phyloP scores from a whole-genome alignment of 805 yeast species.

The Cyberlindnera suaveolens region DNA sequence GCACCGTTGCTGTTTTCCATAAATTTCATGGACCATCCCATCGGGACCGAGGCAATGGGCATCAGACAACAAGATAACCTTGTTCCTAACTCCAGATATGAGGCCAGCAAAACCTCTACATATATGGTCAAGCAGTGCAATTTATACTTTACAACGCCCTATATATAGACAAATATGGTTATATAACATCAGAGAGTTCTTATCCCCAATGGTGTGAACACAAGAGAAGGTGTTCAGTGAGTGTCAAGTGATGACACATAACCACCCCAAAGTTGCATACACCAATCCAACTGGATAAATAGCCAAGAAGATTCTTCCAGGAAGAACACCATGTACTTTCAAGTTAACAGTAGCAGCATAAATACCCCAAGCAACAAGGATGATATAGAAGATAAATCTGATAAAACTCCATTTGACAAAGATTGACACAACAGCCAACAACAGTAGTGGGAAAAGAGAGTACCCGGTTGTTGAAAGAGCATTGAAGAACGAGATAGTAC shows the following conservation, averaged over 20 bases:
- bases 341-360: constrained; percentile 58
- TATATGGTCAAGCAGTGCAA: too few species aligned
- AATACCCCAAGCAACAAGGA: constrained; percentile 55
- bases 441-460: constrained; percentile 58
- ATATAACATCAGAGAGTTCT: too few species aligned
- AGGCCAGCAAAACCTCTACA: too few species aligned
- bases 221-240: too few species aligned
- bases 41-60: too few species aligned
- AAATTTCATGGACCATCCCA: too few species aligned
- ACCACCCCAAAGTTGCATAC: constrained; percentile 59
- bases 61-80: too few species aligned
- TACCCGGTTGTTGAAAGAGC: constrained; percentile 69
- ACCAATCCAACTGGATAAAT: constrained; percentile 60
- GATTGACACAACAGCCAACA: constrained; percentile 44
- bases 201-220: too few species aligned
- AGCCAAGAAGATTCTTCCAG: constrained; percentile 56
- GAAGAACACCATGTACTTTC: constrained; percentile 55
- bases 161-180: too few species aligned
- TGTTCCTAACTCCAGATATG: too few species aligned
- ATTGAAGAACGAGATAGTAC: constrained; percentile 56
- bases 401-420: constrained; percentile 42
- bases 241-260: constrained; percentile 49
- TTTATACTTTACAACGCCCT: too few species aligned
- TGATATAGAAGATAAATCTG: constrained; percentile 39
- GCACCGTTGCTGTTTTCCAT: too few species aligned